Evolutionary conservation across 306 rosid genomes (phyloP).

Genomic region (Dalbergia cultrata): DNA sequence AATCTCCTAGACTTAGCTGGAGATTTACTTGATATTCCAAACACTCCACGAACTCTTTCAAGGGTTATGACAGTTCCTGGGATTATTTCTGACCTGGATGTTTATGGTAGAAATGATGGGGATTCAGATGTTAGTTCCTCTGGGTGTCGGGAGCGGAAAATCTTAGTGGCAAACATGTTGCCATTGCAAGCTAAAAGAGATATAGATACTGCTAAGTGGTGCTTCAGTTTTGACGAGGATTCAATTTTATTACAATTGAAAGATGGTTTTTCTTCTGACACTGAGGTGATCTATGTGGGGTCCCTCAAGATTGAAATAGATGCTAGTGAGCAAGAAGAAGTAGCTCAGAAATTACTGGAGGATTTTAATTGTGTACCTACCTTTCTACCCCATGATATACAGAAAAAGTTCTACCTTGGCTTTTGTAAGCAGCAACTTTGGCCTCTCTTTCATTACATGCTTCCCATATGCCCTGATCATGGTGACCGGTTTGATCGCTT

Average conservation of each 20-base stretch:
- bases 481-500: slow-evolving; percentile 79
- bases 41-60: slow-evolving; percentile 67
- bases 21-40: slow-evolving; percentile 66
- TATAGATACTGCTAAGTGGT: slow-evolving; percentile 68
- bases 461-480: slow-evolving; percentile 79
- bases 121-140: slow-evolving; percentile 71
- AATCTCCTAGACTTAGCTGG: slow-evolving; percentile 67
- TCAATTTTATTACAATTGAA: slow-evolving; percentile 67
- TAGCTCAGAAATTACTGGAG: slow-evolving; percentile 75
- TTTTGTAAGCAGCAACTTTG: slow-evolving; percentile 80
- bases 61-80: slow-evolving; percentile 82
- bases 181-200: slow-evolving; percentile 81
- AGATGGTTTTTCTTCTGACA: slow-evolving; percentile 75
- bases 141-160: slow-evolving; percentile 67
- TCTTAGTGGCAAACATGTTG: slow-evolving; percentile 80
- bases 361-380: slow-evolving; percentile 79
- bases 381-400: slow-evolving; percentile 75
- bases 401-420: slow-evolving; percentile 68
- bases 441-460: slow-evolving; percentile 91
- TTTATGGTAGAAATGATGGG: slow-evolving; percentile 55
- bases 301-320: slow-evolving; percentile 78
- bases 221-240: slow-evolving; percentile 78
- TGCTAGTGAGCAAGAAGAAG: slow-evolving; percentile 72
- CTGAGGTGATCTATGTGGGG: slow-evolving; percentile 78
- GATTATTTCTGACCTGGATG: slow-evolving; percentile 68